Evolutionary conservation across 1,284 basidiomycete genomes (phyloP).

Genomic region (Apiotrichum mycotoxinovorans): DNA sequence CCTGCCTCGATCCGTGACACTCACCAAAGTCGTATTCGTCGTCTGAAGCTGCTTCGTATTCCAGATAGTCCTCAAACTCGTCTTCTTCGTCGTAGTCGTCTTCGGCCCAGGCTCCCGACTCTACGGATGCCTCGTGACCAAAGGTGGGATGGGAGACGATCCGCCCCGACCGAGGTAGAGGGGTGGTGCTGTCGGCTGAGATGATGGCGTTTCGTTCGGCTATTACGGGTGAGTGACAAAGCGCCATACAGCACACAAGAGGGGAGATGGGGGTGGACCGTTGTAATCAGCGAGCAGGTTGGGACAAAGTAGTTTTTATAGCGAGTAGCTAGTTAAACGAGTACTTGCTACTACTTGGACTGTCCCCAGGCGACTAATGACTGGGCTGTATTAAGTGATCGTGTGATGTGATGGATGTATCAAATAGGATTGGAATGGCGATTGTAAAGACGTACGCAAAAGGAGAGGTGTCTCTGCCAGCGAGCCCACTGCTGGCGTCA

Average conservation of each 20-base stretch:
- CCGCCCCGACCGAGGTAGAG: slow-evolving; percentile 7
- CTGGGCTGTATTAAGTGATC: neutral
- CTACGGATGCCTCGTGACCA: slow-evolving; percentile 21
- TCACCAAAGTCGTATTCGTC: slow-evolving; percentile 24
- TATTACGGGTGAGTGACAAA: neutral
- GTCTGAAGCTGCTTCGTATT: slow-evolving; percentile 25
- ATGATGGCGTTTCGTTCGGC: neutral
- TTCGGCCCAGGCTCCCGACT: slow-evolving; percentile 16
- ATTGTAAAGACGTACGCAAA: slow-evolving; percentile 18
- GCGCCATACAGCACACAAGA: neutral
- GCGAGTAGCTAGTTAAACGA: neutral
- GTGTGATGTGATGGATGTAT: neutral
- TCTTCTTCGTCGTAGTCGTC: slow-evolving; percentile 29
- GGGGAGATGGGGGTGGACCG: neutral
- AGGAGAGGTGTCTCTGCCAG: slow-evolving; percentile 21
- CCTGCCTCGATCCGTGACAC: neutral
- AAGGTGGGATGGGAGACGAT: slow-evolving; percentile 19
- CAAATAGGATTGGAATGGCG: neutral
- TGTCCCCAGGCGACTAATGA: too few species aligned
- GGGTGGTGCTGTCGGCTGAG: neutral
- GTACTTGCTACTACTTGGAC: too few species aligned
- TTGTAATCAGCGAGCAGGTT: too few species aligned
- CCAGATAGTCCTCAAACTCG: slow-evolving; percentile 23
- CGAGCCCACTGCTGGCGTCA: slow-evolving; percentile 17
- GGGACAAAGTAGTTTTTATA: too few species aligned